These are phyloP conservation scores for Ophiosphaerella korrae DNA, from an alignment of 2,329 filamentous ascomycete species.

Conservation along the genomic window DNA sequence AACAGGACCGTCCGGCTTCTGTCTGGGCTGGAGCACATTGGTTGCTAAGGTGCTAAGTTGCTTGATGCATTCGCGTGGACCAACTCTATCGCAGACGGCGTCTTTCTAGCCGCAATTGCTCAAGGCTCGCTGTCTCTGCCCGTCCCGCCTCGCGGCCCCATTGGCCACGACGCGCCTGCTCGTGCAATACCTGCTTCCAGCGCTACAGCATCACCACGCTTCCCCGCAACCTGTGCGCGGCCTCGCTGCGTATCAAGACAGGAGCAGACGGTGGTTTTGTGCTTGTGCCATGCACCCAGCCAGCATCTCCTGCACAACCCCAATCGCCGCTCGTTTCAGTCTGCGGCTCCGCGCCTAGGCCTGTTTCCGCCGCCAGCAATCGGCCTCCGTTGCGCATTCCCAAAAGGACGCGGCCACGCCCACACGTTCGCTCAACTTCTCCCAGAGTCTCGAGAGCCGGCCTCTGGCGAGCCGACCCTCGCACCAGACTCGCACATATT, in stretches of 20 bases:
- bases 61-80: no score
- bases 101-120: slow-evolving; percentile 14
- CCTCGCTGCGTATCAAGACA: slow-evolving; percentile 10
- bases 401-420: slow-evolving; percentile 11
- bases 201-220: slow-evolving; percentile 8
- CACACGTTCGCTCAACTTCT: slow-evolving; percentile 18
- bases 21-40: no score
- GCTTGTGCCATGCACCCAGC: slow-evolving; percentile 31
- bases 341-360: slow-evolving; percentile 28
- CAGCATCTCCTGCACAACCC: slow-evolving; percentile 29
- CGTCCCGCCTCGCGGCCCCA: slow-evolving; percentile 10
- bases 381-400: slow-evolving; percentile 8
- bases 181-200: slow-evolving; percentile 14
- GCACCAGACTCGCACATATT: slow-evolving; percentile 19
- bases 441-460: slow-evolving; percentile 33
- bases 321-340: slow-evolving; percentile 40
- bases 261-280: slow-evolving; percentile 8
- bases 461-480: slow-evolving; percentile 37
- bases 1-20: no score
- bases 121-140: slow-evolving; percentile 12
- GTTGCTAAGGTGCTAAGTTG: no score
- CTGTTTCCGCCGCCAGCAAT: slow-evolving; percentile 27
- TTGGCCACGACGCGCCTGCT: slow-evolving; percentile 20
- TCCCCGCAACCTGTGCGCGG: slow-evolving; percentile 21
- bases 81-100: slow-evolving; percentile 11